Evolutionary conservation across 176 grass and related monocot genomes (phyloP).

Genomic region (Chloris gayana): DNA sequence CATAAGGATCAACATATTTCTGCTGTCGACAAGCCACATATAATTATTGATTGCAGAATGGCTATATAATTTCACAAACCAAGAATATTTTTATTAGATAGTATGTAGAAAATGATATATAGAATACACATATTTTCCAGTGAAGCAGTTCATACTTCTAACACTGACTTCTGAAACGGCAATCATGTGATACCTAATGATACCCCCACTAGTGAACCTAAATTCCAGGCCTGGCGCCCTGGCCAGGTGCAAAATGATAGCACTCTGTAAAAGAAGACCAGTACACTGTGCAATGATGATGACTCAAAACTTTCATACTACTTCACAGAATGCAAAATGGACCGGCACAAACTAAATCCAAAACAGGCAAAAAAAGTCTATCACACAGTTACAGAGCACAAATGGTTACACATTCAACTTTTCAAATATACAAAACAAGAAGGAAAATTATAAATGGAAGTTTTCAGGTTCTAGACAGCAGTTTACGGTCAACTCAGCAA

Average conservation of each 20-base stretch:
- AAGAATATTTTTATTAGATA: background rate
- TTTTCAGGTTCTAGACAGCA: conserved; percentile 8
- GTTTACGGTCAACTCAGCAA: background rate
- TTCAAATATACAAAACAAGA: background rate
- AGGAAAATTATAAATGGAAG: background rate
- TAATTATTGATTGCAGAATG: conserved; percentile 4
- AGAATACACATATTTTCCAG: background rate
- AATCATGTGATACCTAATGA: background rate
- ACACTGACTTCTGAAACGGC: background rate
- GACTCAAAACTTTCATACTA: conserved; percentile 7
- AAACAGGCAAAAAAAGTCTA: conserved; percentile 4
- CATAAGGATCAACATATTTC: background rate
- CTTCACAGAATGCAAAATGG: background rate
- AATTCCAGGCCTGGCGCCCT: conserved; percentile 1
- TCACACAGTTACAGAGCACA: background rate
- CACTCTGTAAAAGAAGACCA: conserved; percentile 9
- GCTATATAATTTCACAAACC: background rate
- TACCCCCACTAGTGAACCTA: background rate
- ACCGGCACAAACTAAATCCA: background rate
- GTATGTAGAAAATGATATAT: background rate
- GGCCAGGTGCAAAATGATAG: background rate
- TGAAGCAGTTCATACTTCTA: background rate
- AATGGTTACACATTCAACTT: conserved; percentile 19
- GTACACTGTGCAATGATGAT: background rate
- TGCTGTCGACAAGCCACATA: background rate